phyloP scores from a whole-genome alignment of 352 stramenopile genomes.

The Hyaloperonospora arabidopsidis region DNA sequence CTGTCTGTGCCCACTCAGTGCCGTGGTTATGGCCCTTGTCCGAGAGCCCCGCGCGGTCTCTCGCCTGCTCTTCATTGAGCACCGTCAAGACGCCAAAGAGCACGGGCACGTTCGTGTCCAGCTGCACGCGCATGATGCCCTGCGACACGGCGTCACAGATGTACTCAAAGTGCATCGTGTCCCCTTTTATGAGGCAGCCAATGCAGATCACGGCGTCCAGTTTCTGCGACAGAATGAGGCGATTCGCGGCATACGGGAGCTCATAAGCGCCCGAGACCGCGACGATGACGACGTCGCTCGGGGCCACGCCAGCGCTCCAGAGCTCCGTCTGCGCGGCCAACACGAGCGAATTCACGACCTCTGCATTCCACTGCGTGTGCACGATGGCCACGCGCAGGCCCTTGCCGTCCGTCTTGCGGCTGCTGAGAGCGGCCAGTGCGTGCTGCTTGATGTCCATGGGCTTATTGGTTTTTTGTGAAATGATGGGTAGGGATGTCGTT shows the following conservation, averaged over 20 bases:
- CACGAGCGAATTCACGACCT: constrained; percentile 71
- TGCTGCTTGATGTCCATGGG: constrained; percentile 38
- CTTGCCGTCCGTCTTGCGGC: constrained; percentile 66
- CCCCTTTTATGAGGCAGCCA: constrained; percentile 93
- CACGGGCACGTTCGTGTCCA: constrained; percentile 84
- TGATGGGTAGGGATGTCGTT: too few species aligned
- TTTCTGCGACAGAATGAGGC: constrained; percentile 84
- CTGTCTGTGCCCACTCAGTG: constrained; percentile 93
- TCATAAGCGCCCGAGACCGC: constrained; percentile 94
- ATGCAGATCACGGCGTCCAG: constrained; percentile 95
- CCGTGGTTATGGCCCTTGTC: constrained; percentile 91
- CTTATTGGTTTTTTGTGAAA: too few species aligned
- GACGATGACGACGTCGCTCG: constrained; percentile 60
- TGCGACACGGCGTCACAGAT: constrained; percentile 94
- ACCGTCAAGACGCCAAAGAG: constrained; percentile 94
- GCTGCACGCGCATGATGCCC: constrained; percentile 94
- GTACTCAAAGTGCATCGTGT: constrained; percentile 99
- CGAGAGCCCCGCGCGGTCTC: constrained; percentile 80
- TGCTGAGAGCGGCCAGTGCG: constrained; percentile 58
- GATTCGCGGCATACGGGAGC: constrained; percentile 91
- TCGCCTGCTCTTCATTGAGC: constrained; percentile 93
- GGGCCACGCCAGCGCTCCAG: constrained; percentile 44
- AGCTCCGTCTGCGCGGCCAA: constrained; percentile 58
- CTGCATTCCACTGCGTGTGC: constrained; percentile 80
- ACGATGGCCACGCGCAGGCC: constrained; percentile 77